A percentile compares a stretch with the other conserved stretches of the same genome.
Evolutionary conservation across 345 rosid species (phyloP).

Genomic region (Salix viminalis): DNA sequence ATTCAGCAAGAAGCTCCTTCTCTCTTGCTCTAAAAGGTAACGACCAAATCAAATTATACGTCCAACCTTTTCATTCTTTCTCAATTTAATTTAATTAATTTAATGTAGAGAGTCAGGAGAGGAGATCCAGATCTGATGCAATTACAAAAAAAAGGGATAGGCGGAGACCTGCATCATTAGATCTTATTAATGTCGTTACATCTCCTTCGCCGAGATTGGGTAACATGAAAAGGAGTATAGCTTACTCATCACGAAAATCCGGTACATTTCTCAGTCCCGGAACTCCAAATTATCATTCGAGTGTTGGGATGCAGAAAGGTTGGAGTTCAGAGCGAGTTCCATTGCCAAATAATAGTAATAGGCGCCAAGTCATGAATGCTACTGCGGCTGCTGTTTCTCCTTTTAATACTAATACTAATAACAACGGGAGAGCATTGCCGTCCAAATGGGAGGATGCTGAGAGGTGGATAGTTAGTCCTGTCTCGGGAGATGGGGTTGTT

Average conservation of each 20-base stretch:
- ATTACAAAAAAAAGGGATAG: slow-evolving; percentile 51
- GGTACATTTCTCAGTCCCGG: slow-evolving; percentile 86
- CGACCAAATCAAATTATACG: background rate
- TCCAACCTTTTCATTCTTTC: background rate
- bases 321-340: slow-evolving; percentile 96
- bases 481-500: slow-evolving; percentile 53
- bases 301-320: slow-evolving; percentile 76
- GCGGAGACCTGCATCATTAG: slow-evolving; percentile 70
- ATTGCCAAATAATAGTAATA: slow-evolving; percentile 45
- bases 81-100: background rate
- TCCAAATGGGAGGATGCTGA: slow-evolving; percentile 99
- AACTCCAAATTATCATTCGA: slow-evolving; percentile 59
- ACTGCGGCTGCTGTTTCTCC: slow-evolving; percentile 43
- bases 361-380: slow-evolving; percentile 39
- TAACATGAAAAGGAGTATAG: slow-evolving; percentile 43
- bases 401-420: background rate
- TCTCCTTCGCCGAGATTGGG: slow-evolving; percentile 65
- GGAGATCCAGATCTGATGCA: slow-evolving; percentile 75
- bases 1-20: slow-evolving; percentile 83
- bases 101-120: slow-evolving; percentile 66
- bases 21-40: slow-evolving; percentile 83
- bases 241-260: slow-evolving; percentile 42
- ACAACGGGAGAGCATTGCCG: slow-evolving; percentile 71
- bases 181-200: slow-evolving; percentile 55
- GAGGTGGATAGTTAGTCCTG: slow-evolving; percentile 97